Conservation (phyloP, 805 yeast species). For the Ogataea neopini region DNA sequence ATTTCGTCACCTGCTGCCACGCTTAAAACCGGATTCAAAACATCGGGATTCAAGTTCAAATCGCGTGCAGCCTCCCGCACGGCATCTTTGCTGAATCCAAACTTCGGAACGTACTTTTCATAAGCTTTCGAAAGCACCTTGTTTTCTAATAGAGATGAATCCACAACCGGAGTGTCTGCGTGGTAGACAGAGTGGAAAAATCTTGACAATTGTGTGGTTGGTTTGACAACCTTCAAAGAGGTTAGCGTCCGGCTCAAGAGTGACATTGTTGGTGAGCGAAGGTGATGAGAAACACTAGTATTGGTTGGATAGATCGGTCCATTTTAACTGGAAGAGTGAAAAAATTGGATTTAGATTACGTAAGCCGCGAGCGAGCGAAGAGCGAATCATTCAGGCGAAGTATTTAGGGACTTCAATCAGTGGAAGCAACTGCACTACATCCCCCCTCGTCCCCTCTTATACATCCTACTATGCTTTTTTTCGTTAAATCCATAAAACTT, state of each 20-base stretch:
- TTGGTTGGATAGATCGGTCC: neutral
- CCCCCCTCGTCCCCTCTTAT: no score
- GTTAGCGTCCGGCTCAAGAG: neutral
- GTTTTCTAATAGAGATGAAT: conserved; percentile 38
- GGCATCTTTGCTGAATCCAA: conserved; percentile 45
- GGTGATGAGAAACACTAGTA: no score
- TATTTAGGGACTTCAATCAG: no score
- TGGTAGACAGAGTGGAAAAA: conserved; percentile 40
- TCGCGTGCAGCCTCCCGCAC: conserved; percentile 46
- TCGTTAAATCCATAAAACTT: no score
- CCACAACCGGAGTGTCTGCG: conserved; percentile 39
- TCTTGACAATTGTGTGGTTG: conserved; percentile 19
- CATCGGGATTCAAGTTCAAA: conserved; percentile 41
- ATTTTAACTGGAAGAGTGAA: neutral
- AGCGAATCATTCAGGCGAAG: no score
- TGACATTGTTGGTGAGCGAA: neutral
- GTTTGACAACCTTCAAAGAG: neutral
- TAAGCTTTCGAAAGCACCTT: conserved; percentile 37
- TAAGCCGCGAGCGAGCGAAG: no score
- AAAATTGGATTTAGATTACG: no score
- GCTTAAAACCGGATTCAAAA: conserved; percentile 42
- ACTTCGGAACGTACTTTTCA: conserved; percentile 40
- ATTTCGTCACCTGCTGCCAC: conserved; percentile 30
- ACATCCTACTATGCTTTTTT: no score
- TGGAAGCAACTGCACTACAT: no score